Conservation (phyloP, 192 early-diverging fungal genomes). For the Diversispora epigaea region DNA sequence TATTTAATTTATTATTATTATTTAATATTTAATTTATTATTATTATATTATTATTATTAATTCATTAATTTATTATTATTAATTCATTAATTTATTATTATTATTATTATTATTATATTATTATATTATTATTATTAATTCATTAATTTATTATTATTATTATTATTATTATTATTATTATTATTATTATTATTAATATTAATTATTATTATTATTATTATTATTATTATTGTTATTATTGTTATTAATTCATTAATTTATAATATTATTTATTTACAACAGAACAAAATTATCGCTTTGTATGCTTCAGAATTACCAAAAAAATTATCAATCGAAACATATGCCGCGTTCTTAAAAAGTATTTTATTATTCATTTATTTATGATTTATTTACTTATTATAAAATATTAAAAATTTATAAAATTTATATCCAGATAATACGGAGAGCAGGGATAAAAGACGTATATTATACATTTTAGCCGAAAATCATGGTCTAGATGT, state of each 20-base stretch:
- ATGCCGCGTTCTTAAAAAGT: constrained; percentile 14
- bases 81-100: neutral
- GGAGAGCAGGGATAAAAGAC: neutral
- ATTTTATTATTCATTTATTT: neutral
- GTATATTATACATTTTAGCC: neutral
- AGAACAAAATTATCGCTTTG: constrained; percentile 9
- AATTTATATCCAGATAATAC: neutral
- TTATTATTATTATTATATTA: neutral
- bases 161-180: too few species aligned
- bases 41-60: too few species aligned
- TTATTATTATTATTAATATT: too few species aligned
- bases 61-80: too few species aligned
- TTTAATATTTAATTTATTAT: neutral
- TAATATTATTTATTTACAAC: neutral
- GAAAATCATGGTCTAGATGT: constrained; percentile 5
- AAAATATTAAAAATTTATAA: neutral
- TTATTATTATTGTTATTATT: neutral
- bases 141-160: neutral
- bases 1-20: neutral
- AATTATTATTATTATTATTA: neutral
- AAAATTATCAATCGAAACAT: constrained; percentile 19
- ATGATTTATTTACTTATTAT: neutral
- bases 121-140: neutral
- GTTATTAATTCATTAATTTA: too few species aligned
- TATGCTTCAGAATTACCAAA: constrained; percentile 27